Evolutionary conservation across 2,329 filamentous ascomycete genomes (phyloP), one percentile per base, ranked within the genome.

Genomic region (Didymella sp.): DNA sequence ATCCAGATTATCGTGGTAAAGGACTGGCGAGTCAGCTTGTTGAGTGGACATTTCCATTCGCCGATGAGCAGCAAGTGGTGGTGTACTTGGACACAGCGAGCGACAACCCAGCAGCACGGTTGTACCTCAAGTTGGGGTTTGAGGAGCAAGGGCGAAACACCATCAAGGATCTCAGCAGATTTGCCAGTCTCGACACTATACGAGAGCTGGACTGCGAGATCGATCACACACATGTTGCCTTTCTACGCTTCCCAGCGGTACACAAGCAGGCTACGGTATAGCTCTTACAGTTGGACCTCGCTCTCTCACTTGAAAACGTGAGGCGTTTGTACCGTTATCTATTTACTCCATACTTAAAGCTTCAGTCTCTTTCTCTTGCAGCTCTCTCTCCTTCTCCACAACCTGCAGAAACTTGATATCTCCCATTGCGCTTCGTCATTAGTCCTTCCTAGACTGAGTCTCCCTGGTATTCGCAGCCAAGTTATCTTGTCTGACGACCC

Each of bases 91-190:
- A 73, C 21, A 70, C 67, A 1, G 65, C 62, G 13, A 64, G 54
- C 31, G 68, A 71, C 19, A 72, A 72, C 33, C 28, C 35, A 11
- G 70, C 69, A 2, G 63, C 59, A 44, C 31, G 56, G 5, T 27
- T 74, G 24, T 73, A 74, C 30, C 62, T 61, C 37, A 66, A 47
- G 25, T 37, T 72, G 7, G 70, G 69, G 0, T 74, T 72, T 27
- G 48, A 66, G 43, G 69, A 72, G 56, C 50, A 57, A 12, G 67
- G 58, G 0, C 57, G 40, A 2, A 30, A 56, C 19, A 63, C 52
- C 6, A 63, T 70, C 8, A 40, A 60, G 1, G 57, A 70, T 50
- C 50, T 72, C 24, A 57, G 46, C 9, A 56, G 44, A 21, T 70
- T 59, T 58, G 51, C 46, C 15, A 7, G 45, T 12, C 17, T 35